Evolutionary conservation across 2,329 filamentous ascomycete species (phyloP).

Genomic region (Chrysoporthe cubensis): DNA sequence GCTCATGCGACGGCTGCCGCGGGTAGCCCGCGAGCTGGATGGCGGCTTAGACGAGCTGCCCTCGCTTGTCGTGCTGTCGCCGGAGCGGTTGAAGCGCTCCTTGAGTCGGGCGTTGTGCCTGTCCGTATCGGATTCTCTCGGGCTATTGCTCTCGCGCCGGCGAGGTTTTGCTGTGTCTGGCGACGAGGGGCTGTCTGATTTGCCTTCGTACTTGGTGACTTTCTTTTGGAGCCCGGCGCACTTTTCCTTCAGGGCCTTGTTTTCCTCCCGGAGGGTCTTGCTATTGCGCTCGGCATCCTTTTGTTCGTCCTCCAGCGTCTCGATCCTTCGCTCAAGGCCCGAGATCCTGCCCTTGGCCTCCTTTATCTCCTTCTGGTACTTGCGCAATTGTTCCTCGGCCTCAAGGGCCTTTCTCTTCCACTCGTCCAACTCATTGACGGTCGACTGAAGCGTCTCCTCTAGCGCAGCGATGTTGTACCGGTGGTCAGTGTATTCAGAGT

Average conservation of each 20-base stretch:
- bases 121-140: slow-evolving; percentile 33
- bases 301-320: slow-evolving; percentile 33
- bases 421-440: slow-evolving; percentile 32
- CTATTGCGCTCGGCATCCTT: slow-evolving; percentile 36
- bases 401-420: slow-evolving; percentile 34
- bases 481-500: slow-evolving; percentile 32
- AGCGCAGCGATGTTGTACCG: slow-evolving; percentile 35
- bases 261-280: slow-evolving; percentile 31
- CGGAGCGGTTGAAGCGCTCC: slow-evolving; percentile 37
- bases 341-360: slow-evolving; percentile 29
- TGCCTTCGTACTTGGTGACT: slow-evolving; percentile 33
- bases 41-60: slow-evolving; percentile 28
- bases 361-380: slow-evolving; percentile 26
- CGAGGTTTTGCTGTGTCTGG: slow-evolving; percentile 34
- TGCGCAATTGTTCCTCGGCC: slow-evolving; percentile 32
- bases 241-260: slow-evolving; percentile 29
- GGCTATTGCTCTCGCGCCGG: slow-evolving; percentile 35
- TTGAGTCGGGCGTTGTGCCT: slow-evolving; percentile 36
- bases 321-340: slow-evolving; percentile 30
- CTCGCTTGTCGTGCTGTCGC: slow-evolving; percentile 36
- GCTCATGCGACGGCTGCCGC: slow-evolving; percentile 18
- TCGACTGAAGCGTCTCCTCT: slow-evolving; percentile 34
- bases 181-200: slow-evolving; percentile 28
- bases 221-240: slow-evolving; percentile 32
- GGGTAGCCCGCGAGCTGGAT: slow-evolving; percentile 20